Evolutionary conservation across 768 basidiomycete species (phyloP).

Genomic region (Phylloporus scabripes): DNA sequence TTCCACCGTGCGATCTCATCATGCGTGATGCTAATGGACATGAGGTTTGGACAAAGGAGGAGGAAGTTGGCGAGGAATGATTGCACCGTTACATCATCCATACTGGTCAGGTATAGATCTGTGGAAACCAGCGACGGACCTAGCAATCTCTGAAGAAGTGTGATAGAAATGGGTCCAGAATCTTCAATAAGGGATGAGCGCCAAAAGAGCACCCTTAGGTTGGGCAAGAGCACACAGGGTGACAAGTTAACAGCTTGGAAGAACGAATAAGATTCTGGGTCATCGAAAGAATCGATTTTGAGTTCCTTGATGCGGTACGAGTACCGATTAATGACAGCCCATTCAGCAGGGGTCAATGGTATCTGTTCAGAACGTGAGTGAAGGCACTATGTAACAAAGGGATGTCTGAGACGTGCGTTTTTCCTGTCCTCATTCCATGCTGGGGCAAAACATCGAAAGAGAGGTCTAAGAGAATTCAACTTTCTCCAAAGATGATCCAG

Average conservation of each 20-base stretch:
- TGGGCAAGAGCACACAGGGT: background rate
- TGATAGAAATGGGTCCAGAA: background rate
- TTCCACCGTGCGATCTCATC: background rate
- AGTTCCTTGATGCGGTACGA: background rate
- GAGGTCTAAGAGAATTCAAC: background rate
- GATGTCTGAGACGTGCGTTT: background rate
- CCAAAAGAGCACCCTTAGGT: background rate
- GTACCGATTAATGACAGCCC: background rate
- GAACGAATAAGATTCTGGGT: background rate
- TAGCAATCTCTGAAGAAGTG: background rate
- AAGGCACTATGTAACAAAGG: background rate
- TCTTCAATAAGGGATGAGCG: no score
- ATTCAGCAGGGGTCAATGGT: background rate
- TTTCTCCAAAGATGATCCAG: conserved; percentile 1
- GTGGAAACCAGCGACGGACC: background rate
- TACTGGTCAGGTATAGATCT: background rate
- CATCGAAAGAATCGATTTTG: background rate
- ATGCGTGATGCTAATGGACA: background rate
- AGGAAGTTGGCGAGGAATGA: background rate
- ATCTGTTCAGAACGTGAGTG: background rate
- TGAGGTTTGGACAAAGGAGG: background rate
- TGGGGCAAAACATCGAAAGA: background rate
- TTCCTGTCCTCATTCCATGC: background rate
- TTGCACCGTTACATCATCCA: background rate
- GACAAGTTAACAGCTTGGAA: background rate